Evolutionary conservation across 78 protist genomes (phyloP).

Genomic region (Cavenderia fasciculata): DNA sequence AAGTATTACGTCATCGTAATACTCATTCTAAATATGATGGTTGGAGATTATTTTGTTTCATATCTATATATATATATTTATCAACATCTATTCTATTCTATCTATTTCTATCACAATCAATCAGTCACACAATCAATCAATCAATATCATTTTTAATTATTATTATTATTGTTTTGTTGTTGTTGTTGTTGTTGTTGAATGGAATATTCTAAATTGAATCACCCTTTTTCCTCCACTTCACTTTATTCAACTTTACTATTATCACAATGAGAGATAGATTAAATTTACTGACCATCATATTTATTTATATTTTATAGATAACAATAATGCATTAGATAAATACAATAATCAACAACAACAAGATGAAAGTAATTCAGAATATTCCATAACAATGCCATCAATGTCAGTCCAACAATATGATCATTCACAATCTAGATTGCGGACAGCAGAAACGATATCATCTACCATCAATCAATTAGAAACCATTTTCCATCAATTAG

Average conservation of each 20-base stretch:
- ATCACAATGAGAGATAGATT: too few species aligned
- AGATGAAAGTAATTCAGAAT: slow-evolving; percentile 4
- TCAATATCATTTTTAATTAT: too few species aligned
- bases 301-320: slow-evolving; percentile 29
- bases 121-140: too few species aligned
- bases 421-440: slow-evolving; percentile 41
- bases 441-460: slow-evolving; percentile 73
- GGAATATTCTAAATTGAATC: not conserved
- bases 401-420: slow-evolving; percentile 31
- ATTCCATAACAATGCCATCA: slow-evolving; percentile 60
- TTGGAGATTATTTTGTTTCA: slow-evolving; percentile 18
- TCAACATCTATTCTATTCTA: not conserved
- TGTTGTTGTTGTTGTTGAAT: too few species aligned
- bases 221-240: not conserved
- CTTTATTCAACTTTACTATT: not conserved
- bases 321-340: slow-evolving; percentile 30
- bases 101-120: too few species aligned
- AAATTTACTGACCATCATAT: not conserved
- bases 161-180: too few species aligned
- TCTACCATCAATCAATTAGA: slow-evolving; percentile 67
- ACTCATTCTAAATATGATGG: slow-evolving; percentile 53
- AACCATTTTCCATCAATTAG: slow-evolving; percentile 60
- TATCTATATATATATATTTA: not conserved
- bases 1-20: slow-evolving; percentile 45
- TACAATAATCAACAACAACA: slow-evolving; percentile 29